phyloP scores from a whole-genome alignment of 768 basidiomycete genomes.

The Leucocoprinus birnbaumii region DNA sequence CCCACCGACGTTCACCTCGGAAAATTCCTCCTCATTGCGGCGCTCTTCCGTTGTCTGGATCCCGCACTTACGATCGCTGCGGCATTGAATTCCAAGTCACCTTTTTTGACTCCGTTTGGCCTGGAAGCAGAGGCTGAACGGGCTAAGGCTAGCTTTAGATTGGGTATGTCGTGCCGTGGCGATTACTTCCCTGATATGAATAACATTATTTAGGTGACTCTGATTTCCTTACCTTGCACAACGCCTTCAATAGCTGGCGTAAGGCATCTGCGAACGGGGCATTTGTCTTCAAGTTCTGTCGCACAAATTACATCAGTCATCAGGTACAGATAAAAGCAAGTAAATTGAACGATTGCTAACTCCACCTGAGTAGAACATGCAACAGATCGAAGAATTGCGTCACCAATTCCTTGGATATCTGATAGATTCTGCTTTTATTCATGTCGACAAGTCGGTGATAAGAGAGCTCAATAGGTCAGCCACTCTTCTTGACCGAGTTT shows the following conservation, averaged over 20 bases:
- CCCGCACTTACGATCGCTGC: constrained; percentile 97
- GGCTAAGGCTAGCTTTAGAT: constrained; percentile 77
- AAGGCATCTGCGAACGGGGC: constrained; percentile 59
- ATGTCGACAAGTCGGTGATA: constrained; percentile 59
- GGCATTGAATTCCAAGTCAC: constrained; percentile 87
- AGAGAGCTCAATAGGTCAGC: constrained; percentile 66
- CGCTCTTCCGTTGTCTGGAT: constrained; percentile 86
- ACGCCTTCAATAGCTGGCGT: constrained; percentile 88
- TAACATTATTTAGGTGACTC: constrained; percentile 65
- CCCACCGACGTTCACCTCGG: constrained; percentile 96
- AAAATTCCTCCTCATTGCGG: constrained; percentile 85
- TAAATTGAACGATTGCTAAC: not conserved
- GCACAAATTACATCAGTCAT: constrained; percentile 76
- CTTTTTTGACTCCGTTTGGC: constrained; percentile 88
- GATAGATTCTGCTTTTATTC: constrained; percentile 84
- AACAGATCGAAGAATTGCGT: constrained; percentile 94
- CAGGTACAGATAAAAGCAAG: constrained; percentile 61
- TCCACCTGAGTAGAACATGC: constrained; percentile 59
- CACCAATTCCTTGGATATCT: constrained; percentile 89
- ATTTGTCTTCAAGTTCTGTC: constrained; percentile 73
- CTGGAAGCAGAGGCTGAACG: constrained; percentile 83
- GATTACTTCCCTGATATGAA: constrained; percentile 1
- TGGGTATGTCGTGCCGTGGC: constrained; percentile 42
- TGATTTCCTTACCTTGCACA: constrained; percentile 92
- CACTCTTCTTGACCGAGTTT: not conserved